A percentile compares a stretch with the other conserved stretches of the same genome.
Evolutionary conservation across 148 eudicot genomes (phyloP).

Genomic region (Vaccinium vitisidaea): DNA sequence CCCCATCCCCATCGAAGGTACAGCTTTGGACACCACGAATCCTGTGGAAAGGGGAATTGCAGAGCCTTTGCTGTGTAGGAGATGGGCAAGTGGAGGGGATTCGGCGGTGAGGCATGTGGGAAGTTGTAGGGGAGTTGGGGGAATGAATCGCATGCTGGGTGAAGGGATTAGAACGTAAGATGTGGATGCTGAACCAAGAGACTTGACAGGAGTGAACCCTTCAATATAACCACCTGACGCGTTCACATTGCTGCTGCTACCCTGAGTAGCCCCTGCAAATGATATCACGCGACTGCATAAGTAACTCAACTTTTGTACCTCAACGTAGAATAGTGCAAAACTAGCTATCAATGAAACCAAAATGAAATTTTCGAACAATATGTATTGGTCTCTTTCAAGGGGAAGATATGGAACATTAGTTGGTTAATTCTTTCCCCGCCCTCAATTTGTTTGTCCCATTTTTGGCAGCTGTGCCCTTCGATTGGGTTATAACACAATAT

Average conservation of each 20-base stretch:
- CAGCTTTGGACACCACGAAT: slow-evolving; percentile 90
- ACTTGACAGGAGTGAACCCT: slow-evolving; percentile 89
- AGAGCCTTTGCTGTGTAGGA: slow-evolving; percentile 94
- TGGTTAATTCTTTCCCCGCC: background rate
- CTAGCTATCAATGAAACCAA: background rate
- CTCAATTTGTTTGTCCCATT: background rate
- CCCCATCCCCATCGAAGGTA: slow-evolving; percentile 68
- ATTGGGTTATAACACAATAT: background rate
- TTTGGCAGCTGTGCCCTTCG: background rate
- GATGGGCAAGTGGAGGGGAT: slow-evolving; percentile 93
- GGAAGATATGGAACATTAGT: slow-evolving; percentile 1
- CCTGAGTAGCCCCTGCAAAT: slow-evolving; percentile 65
- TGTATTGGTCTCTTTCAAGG: background rate
- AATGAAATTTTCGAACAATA: background rate
- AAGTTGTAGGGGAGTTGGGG: slow-evolving; percentile 77
- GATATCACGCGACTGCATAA: background rate
- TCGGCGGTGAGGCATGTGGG: slow-evolving; percentile 92
- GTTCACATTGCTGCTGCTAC: slow-evolving; percentile 38
- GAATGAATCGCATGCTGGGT: slow-evolving; percentile 80
- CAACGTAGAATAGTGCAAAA: background rate
- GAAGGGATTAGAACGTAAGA: slow-evolving; percentile 82
- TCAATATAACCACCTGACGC: slow-evolving; percentile 60
- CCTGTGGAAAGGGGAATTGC: slow-evolving; percentile 83
- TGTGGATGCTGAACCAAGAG: slow-evolving; percentile 81
- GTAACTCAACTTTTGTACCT: background rate